Conservation (phyloP, 495 filamentous ascomycete species). For the Cenococcum geophilum region DNA sequence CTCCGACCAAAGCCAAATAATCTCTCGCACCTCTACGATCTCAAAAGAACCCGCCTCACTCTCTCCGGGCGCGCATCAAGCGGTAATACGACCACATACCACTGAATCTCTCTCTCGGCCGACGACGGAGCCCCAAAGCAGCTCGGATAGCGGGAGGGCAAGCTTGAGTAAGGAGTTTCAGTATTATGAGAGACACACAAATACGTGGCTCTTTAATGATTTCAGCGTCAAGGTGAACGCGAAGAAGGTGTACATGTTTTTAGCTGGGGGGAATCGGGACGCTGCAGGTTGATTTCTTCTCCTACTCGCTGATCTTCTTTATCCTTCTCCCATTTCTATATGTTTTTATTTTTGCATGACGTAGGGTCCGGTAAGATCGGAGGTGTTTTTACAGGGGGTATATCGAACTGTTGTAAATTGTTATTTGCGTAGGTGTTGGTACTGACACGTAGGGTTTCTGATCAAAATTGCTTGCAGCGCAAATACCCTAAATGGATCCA, state of each 20-base stretch:
- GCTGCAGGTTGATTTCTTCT: neutral
- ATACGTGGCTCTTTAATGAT: slow-evolving; percentile 31
- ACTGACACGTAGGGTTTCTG: no score
- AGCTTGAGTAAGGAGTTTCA: slow-evolving; percentile 15
- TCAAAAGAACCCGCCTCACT: neutral
- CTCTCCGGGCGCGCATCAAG: neutral
- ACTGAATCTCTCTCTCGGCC: neutral
- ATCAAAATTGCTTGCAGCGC: no score
- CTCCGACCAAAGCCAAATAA: no score
- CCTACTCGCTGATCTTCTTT: neutral
- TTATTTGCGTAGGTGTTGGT: no score
- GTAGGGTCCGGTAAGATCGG: neutral
- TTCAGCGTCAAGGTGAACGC: slow-evolving; percentile 15
- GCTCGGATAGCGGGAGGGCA: neutral
- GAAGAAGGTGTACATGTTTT: slow-evolving; percentile 14
- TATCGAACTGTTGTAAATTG: no score
- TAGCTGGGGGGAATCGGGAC: neutral
- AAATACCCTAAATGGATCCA: no score
- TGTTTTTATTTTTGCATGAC: neutral
- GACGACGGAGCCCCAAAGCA: neutral
- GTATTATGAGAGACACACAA: slow-evolving; percentile 24
- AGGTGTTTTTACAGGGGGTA: no score
- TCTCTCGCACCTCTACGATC: neutral
- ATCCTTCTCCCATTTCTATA: no score
- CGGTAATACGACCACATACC: neutral